A percentile compares a stretch with the other conserved stretches of the same genome.
phyloP scores from a whole-genome alignment of 2,329 filamentous ascomycete species.

The Cytospora paraplurivora region DNA sequence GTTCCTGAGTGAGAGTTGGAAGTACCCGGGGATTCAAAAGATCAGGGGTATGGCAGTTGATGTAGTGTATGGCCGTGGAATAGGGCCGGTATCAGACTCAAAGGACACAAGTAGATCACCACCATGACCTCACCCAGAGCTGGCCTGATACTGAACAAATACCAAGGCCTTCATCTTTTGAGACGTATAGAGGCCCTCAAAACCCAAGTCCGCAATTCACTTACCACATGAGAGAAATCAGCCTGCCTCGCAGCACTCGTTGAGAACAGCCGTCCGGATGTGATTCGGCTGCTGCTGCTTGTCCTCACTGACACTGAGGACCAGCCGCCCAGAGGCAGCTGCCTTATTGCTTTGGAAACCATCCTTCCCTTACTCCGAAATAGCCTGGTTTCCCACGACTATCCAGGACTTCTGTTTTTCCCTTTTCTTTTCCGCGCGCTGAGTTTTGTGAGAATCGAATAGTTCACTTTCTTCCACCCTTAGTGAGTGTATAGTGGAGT shows the following conservation, averaged over 20 bases:
- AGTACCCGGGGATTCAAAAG: no score
- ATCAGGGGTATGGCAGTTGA: no score
- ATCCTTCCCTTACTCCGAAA: slow-evolving; percentile 4
- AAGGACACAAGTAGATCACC: no score
- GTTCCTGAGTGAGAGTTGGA: no score
- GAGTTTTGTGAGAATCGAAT: neutral
- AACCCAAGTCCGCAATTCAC: slow-evolving; percentile 26
- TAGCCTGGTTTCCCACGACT: neutral
- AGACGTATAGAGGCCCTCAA: neutral
- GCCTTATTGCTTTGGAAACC: slow-evolving; percentile 20
- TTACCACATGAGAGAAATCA: slow-evolving; percentile 52
- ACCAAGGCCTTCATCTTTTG: neutral
- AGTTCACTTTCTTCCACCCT: neutral
- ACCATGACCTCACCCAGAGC: neutral
- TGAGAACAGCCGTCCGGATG: slow-evolving; percentile 39
- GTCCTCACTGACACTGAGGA: neutral
- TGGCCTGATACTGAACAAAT: neutral
- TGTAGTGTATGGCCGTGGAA: no score
- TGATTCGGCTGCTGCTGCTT: neutral
- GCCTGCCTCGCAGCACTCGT: slow-evolving; percentile 37
- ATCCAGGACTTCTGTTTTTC: neutral
- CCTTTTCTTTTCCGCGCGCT: neutral
- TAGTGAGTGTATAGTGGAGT: neutral
- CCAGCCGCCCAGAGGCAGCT: neutral
- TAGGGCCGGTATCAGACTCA: no score